Percentiles rank a stretch among this genome's conserved stretches.
phyloP scores from a whole-genome alignment of 2,329 filamentous ascomycete genomes.

The Botrytis deweyae region DNA sequence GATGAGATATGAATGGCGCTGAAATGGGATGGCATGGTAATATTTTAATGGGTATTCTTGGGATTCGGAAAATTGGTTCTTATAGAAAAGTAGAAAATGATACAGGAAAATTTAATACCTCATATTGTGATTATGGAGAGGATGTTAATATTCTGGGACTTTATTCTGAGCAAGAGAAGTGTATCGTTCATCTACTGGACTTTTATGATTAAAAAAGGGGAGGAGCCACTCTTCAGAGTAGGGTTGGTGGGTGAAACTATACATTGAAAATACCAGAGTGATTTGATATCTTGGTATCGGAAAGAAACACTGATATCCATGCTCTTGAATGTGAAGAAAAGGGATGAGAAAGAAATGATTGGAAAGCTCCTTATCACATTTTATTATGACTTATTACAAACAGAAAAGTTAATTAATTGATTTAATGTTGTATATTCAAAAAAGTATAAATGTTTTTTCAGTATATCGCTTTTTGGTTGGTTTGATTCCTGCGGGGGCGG shows the following conservation, averaged over 20 bases:
- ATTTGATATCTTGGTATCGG: not conserved
- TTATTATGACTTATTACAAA: not conserved
- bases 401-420: not conserved
- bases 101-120: not conserved
- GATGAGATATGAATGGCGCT: not conserved
- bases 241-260: not conserved
- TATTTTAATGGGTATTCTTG: not conserved
- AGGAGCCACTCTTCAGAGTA: not conserved
- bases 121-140: not conserved
- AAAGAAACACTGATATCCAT: not conserved
- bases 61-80: not conserved
- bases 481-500: too few relatives aligned
- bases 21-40: not conserved
- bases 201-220: not conserved
- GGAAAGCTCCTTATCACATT: rapidly evolving
- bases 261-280: not conserved
- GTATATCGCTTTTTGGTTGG: not conserved
- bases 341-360: not conserved
- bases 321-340: not conserved
- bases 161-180: not conserved
- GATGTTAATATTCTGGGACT: not conserved
- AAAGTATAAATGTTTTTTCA: not conserved
- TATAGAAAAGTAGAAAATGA: not conserved
- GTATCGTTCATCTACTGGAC: not conserved
- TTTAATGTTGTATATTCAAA: not conserved